phyloP scores from a whole-genome alignment of 1,139 yeast species.

The Pichia sp. region DNA sequence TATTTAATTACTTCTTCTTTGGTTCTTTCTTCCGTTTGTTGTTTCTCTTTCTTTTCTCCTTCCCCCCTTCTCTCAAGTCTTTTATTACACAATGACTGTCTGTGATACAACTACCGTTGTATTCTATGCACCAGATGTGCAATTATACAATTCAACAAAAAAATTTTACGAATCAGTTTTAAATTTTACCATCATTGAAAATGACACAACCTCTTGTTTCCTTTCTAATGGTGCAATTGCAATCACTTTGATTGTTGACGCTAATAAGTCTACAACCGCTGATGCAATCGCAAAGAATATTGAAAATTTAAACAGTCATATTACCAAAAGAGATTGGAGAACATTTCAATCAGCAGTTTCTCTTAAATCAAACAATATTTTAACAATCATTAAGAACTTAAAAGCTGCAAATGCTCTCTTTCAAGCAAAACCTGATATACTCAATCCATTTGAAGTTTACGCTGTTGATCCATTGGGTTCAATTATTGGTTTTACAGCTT shows the following conservation, averaged over 20 bases:
- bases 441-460: conserved; percentile 62
- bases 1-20: background rate
- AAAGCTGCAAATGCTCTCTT: conserved; percentile 27
- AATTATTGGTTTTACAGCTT: conserved; percentile 59
- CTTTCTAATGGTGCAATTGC: conserved; percentile 5
- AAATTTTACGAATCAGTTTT: conserved; percentile 42
- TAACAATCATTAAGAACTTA: conserved; percentile 33
- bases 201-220: conserved; percentile 9
- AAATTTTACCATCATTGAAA: conserved; percentile 36
- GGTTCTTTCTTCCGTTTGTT: background rate
- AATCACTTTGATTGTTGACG: conserved; percentile 28
- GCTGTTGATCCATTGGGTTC: conserved; percentile 63
- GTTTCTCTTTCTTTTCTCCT: background rate
- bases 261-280: conserved; percentile 29
- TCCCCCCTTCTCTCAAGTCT: too few relatives aligned
- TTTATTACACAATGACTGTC: conserved; percentile 10
- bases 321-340: conserved; percentile 44
- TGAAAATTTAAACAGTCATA: conserved; percentile 27
- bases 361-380: conserved; percentile 34
- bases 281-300: conserved; percentile 29
- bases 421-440: conserved; percentile 48
- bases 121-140: conserved; percentile 37
- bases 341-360: conserved; percentile 39
- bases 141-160: conserved; percentile 34
- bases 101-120: conserved; percentile 42